Percentiles rank a stretch among this genome's conserved stretches.
Evolutionary conservation across 1,284 basidiomycete species (phyloP).

Genomic region (Uromyces viciae-fabae): DNA sequence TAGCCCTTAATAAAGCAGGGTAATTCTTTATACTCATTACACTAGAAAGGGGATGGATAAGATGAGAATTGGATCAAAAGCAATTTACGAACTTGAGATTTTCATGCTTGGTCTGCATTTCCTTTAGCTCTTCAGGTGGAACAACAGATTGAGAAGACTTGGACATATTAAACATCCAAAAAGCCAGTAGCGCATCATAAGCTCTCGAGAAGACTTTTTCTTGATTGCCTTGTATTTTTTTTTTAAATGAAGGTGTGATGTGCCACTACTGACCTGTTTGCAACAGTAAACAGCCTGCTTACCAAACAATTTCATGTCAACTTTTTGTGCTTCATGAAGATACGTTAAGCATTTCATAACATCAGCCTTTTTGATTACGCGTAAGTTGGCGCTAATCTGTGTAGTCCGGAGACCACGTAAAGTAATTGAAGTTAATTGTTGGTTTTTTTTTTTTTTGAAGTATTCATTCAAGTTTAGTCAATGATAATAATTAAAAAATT

Average conservation of each 20-base stretch:
- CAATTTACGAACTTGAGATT: slow-evolving; percentile 6
- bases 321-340: slow-evolving; percentile 32
- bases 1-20: neutral
- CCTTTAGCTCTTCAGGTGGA: slow-evolving; percentile 4
- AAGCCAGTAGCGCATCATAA: no score
- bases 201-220: no score
- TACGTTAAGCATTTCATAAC: slow-evolving; percentile 34
- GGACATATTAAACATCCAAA: no score
- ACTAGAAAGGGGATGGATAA: neutral
- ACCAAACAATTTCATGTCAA: slow-evolving; percentile 35
- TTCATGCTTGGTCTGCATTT: slow-evolving; percentile 24
- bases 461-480: no score
- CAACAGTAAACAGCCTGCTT: slow-evolving; percentile 39
- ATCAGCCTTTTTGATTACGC: slow-evolving; percentile 30
- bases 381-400: slow-evolving; percentile 31
- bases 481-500: no score
- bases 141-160: slow-evolving; percentile 13
- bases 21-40: neutral
- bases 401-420: neutral
- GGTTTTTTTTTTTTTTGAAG: no score
- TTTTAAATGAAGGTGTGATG: no score
- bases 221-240: no score
- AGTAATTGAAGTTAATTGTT: neutral
- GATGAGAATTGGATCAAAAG: neutral
- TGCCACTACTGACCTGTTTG: slow-evolving; percentile 24